A percentile compares a stretch with the other conserved stretches of the same genome.
Conservation (phyloP, 2,329 filamentous ascomycete genomes). For the Pseudogymnoascus sp. region DNA sequence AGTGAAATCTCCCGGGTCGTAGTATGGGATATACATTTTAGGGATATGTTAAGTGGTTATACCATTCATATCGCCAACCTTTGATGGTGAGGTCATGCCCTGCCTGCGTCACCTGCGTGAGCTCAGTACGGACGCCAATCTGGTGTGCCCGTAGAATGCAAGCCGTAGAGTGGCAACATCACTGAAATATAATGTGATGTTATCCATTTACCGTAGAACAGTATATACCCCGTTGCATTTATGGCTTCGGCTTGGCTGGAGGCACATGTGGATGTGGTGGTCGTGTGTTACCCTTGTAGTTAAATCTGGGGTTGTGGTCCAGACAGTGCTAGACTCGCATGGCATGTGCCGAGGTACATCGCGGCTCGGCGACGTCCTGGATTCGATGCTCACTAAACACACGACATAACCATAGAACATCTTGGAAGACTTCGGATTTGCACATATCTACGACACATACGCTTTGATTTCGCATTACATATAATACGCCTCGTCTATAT, state of each 20-base stretch:
- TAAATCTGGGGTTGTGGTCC: background rate
- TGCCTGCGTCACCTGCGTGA: background rate
- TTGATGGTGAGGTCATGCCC: background rate
- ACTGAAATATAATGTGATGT: background rate
- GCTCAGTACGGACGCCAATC: background rate
- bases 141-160: background rate
- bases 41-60: background rate
- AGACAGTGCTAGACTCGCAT: background rate
- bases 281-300: conserved; percentile 4
- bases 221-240: background rate
- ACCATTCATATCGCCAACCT: background rate
- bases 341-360: conserved; percentile 6
- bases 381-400: conserved; percentile 6
- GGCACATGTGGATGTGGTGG: conserved; percentile 4
- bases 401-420: background rate
- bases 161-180: background rate
- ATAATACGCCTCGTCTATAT: background rate
- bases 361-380: conserved; percentile 3
- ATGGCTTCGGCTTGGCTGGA: background rate
- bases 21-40: background rate
- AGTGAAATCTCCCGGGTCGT: background rate
- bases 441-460: conserved; percentile 4
- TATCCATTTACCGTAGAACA: background rate
- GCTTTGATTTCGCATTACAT: background rate
- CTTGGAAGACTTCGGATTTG: background rate